These are phyloP conservation scores for Neopestalotiopsis sp. DNA, from an alignment of 2,329 filamentous ascomycete genomes.

Conservation along the genomic window DNA sequence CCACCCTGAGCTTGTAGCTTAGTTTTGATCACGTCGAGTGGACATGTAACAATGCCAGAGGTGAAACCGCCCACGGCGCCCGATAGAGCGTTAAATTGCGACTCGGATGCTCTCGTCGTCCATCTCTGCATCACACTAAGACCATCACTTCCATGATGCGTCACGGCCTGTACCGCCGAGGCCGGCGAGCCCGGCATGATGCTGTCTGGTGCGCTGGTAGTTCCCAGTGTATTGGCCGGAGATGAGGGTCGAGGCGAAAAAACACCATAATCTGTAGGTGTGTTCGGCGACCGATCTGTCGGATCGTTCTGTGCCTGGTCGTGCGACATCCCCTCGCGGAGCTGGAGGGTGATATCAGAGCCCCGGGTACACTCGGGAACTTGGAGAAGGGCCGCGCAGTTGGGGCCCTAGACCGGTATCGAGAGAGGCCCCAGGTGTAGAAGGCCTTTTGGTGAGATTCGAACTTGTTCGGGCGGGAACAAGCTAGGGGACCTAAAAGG, in stretches of 20 bases:
- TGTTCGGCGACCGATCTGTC: conserved; percentile 33
- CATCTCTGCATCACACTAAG: conserved; percentile 59
- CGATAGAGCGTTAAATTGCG: conserved; percentile 80
- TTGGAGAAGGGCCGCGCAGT: conserved; percentile 8
- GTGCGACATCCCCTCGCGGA: conserved; percentile 55
- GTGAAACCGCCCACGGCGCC: conserved; percentile 91
- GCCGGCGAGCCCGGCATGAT: conserved; percentile 24
- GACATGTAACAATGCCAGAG: conserved; percentile 93
- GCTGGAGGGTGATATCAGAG: not conserved
- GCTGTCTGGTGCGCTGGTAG: conserved; percentile 29
- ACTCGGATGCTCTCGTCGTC: conserved; percentile 61
- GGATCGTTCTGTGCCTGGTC: conserved; percentile 47
- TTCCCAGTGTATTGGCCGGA: conserved; percentile 34
- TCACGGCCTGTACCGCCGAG: conserved; percentile 35
- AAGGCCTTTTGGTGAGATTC: not conserved
- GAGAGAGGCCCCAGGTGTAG: conserved; percentile 16
- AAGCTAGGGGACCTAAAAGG: not conserved
- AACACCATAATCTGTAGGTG: conserved; percentile 42
- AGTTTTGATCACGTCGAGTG: conserved; percentile 98
- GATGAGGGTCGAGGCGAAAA: conserved; percentile 29
- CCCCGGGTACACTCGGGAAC: not conserved
- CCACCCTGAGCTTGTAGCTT: conserved; percentile 95
- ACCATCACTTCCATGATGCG: conserved; percentile 33
- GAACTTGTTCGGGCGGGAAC: not conserved
- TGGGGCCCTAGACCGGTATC: conserved; percentile 20